Base-by-base conservation (phyloP, 306 rosid genomes). In the Cucumis cinereus region DNA sequence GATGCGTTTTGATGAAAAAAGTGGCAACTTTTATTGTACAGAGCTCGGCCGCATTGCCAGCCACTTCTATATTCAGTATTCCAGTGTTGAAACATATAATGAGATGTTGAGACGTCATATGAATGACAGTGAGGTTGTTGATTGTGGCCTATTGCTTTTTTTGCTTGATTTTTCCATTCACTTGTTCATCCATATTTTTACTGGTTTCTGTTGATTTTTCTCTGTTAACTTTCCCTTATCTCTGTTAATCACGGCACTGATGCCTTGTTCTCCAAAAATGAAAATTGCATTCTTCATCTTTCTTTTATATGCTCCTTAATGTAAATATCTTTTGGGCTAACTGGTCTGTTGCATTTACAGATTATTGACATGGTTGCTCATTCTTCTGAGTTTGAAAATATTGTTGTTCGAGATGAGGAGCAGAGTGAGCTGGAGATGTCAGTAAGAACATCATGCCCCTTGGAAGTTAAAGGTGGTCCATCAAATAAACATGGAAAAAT, bases 21-120 rank as follows among this genome's bases (percentile, higher is more conserved):
- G 97, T 80, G 98, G 98, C 84, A 93, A 91, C 78, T 93, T 93
- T 82, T 93, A 91, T 82, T 93, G 98, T 82, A 93, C 98, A 15
- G 98, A 93, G 93, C 97, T 93, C 74, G 98, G 98, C 83, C 98
- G 98, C 84, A 93, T 93, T 85, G 98, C 98, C 41, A 93, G 98
- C 84, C 98, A 93, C 89, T 93, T 93, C 85, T 93, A 93, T 87
- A 93, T 93, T 75, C 98, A 93, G 68, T 93, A 90, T 74, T 88
- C 97, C 60, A 93, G 98, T 86, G 98, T 93, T 79, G 97, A 93
- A 83, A 91, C 96, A 10, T 93, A 93, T 90, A 91, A 93, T 72
- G 98, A 93, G 74, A 88, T 88, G 97, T 66, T 93, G 91, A 88
- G 89, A 80, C 92, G 88, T 52, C 93, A 91, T 77, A 93, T 93